A percentile compares a stretch with the other conserved stretches of the same genome.
Conservation (phyloP, 306 rosid species). For the Cicer judaicum region DNA sequence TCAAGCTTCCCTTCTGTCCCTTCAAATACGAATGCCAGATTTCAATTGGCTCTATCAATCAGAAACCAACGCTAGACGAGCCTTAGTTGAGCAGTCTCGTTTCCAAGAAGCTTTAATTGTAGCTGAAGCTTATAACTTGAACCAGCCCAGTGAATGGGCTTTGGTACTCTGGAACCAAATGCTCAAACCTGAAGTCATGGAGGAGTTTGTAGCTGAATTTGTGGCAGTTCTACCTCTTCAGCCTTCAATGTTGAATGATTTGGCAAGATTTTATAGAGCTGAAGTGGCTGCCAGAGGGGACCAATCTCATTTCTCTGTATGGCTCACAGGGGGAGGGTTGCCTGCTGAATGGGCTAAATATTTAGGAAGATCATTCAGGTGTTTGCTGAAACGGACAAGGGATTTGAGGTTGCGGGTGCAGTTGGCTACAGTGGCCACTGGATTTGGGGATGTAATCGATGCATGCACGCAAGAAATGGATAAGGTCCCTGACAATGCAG, state of each 20-base stretch:
- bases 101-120: conserved; percentile 95
- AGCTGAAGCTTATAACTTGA: conserved; percentile 95
- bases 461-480: conserved; percentile 68
- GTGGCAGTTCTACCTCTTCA: conserved; percentile 92
- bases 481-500: conserved; percentile 81
- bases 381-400: conserved; percentile 85
- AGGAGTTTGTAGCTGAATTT: conserved; percentile 93
- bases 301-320: conserved; percentile 94
- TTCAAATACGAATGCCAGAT: conserved; percentile 97
- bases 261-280: conserved; percentile 84
- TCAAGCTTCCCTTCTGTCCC: conserved; percentile 92
- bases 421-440: conserved; percentile 79
- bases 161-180: conserved; percentile 96
- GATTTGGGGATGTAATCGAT: conserved; percentile 72
- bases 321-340: conserved; percentile 97
- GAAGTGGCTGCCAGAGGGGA: conserved; percentile 97
- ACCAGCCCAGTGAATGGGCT: conserved; percentile 98
- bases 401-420: conserved; percentile 82
- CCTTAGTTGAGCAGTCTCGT: conserved; percentile 91
- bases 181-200: conserved; percentile 94
- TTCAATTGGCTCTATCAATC: conserved; percentile 80
- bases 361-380: conserved; percentile 88
- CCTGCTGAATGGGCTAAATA: conserved; percentile 98
- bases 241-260: conserved; percentile 80
- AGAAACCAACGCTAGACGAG: conserved; percentile 87